Base-by-base conservation (phyloP, 345 rosid species). In the Carallia brachiata region DNA sequence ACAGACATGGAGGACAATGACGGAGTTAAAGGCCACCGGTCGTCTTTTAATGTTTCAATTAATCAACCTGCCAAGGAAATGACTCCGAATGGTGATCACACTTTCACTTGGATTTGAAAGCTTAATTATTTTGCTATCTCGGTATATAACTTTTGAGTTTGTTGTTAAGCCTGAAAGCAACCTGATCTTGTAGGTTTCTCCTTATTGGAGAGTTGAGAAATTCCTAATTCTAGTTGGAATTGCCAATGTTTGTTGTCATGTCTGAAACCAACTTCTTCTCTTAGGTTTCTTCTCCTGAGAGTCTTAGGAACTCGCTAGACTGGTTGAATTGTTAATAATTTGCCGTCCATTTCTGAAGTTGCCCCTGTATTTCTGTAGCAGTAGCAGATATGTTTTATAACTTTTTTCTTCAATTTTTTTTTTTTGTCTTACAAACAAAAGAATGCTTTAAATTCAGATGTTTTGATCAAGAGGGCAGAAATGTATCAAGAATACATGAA, bases 401-500 rank as follows among this genome's bases (percentile, higher is more conserved):
- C 4, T 55, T 59, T 57, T 44, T 6, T 23, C 4, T 13, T 44
- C 48, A n/a, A 1, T 65, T 15, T 16, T 52, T 7, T 1, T 8
- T 52, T 7, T 1, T 8, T 27, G n/a, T 2, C 47, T 31, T 32
- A 17, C 23, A 30, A 10, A 55, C 13, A 4, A 18, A n/a, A 52
- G 9, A 15, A 39, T 53, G 40, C 32, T 53, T 27, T 69, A 13
- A 52, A 58, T 73, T 55, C 77, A 89, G 92, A 61, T 66, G 30
- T 56, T 66, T 47, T 89, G 75, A 65, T 64, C 23, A 82, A 65
- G 78, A 84, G 75, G 65, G 98, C 96, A 58, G 85, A 90, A 80
- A 78, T 78, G 85, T 92, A 95, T 67, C 99, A 90, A 80, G 89
- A 86, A 0, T 95, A 85, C 80, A 95, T 95, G 98, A 88, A 80